phyloP scores from a whole-genome alignment of 257 asterid genomes.

The Solanum piurae region DNA sequence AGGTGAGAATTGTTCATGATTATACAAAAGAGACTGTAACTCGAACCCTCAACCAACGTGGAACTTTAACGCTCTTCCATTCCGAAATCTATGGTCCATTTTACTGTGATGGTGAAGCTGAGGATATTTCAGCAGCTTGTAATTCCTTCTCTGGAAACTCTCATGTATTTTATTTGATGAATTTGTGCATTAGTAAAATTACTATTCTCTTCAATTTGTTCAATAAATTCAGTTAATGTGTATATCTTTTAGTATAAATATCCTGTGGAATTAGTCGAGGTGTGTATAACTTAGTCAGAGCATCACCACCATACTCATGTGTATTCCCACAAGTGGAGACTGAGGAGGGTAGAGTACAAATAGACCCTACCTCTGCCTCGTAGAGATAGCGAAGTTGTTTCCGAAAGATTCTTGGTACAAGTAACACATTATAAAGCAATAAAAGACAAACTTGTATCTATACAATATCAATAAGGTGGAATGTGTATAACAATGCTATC shows the following conservation, averaged over 20 bases:
- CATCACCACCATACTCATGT: not conserved
- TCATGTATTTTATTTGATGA: too few relatives aligned
- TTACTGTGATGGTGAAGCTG: not conserved
- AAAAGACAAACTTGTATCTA: not conserved
- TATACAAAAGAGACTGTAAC: not conserved
- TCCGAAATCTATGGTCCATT: not conserved
- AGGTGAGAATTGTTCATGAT: not conserved
- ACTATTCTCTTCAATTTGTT: not conserved
- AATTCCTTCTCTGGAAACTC: too few relatives aligned
- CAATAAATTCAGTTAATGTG: not conserved
- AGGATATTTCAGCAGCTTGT: not conserved
- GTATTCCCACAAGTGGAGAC: not conserved
- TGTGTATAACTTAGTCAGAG: too few relatives aligned
- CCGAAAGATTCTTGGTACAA: too few relatives aligned
- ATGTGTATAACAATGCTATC: not conserved
- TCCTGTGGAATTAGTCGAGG: not conserved
- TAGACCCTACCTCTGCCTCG: not conserved
- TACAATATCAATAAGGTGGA: not conserved
- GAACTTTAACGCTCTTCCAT: not conserved
- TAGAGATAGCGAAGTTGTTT: rapidly evolving
- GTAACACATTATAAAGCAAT: not conserved
- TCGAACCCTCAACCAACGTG: not conserved
- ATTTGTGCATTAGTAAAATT: too few relatives aligned
- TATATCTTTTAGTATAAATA: not conserved
- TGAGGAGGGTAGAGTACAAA: not conserved